phyloP scores from a whole-genome alignment of 1,284 basidiomycete genomes.

The Earliella scabrosa region DNA sequence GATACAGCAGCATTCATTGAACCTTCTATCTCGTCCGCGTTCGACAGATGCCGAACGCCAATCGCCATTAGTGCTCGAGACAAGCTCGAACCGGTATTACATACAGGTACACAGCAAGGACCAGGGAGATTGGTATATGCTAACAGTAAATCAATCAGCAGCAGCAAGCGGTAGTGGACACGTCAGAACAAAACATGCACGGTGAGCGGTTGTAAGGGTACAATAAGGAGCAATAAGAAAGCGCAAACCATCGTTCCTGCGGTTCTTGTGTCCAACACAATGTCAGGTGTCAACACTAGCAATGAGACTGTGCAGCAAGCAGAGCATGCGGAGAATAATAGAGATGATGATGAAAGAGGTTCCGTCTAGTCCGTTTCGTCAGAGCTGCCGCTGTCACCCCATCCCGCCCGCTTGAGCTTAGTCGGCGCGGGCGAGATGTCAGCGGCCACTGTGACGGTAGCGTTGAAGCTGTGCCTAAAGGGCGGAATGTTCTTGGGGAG shows the following conservation, averaged over 20 bases:
- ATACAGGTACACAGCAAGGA: slow-evolving; percentile 20
- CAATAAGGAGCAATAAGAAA: slow-evolving; percentile 36
- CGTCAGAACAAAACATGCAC: slow-evolving; percentile 8
- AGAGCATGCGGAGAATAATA: not conserved
- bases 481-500: slow-evolving; percentile 39
- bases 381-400: slow-evolving; percentile 51
- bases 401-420: slow-evolving; percentile 58
- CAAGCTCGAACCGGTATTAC: slow-evolving; percentile 19
- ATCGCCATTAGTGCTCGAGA: slow-evolving; percentile 20
- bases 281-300: slow-evolving; percentile 21
- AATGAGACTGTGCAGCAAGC: no score
- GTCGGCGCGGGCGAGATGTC: slow-evolving; percentile 48
- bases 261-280: slow-evolving; percentile 24
- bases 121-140: slow-evolving; percentile 15
- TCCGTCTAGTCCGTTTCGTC: slow-evolving; percentile 43
- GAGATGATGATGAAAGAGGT: not conserved
- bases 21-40: not conserved
- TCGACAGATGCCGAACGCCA: not conserved
- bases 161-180: slow-evolving; percentile 3
- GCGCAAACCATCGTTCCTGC: slow-evolving; percentile 15
- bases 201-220: slow-evolving; percentile 16
- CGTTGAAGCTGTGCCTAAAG: slow-evolving; percentile 36
- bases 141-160: slow-evolving; percentile 13
- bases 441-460: slow-evolving; percentile 42
- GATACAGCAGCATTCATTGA: slow-evolving; percentile 6